phyloP scores from a whole-genome alignment of 1,284 basidiomycete species.

The Cryptococcus sp. region DNA sequence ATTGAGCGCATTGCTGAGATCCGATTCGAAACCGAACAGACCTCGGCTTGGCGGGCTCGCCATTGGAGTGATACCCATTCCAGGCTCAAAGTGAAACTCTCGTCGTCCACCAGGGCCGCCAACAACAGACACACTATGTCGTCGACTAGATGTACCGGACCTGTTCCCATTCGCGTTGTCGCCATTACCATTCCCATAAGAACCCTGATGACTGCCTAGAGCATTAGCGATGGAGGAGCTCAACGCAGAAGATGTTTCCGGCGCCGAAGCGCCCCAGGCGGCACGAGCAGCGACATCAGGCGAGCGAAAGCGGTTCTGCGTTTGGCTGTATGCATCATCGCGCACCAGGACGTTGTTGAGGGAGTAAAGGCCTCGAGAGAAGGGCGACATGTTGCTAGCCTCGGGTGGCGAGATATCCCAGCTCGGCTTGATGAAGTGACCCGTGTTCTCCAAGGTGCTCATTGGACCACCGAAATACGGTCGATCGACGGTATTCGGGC shows the following conservation, averaged over 20 bases:
- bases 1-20: conserved; percentile 64
- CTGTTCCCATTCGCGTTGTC: conserved; percentile 16
- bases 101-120: conserved; percentile 44
- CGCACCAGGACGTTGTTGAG: conserved; percentile 7
- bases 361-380: conserved; percentile 30
- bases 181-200: conserved; percentile 25
- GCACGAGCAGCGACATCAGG: conserved; percentile 19
- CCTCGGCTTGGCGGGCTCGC: conserved; percentile 30
- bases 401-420: conserved; percentile 36
- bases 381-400: conserved; percentile 47
- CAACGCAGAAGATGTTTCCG: conserved; percentile 31
- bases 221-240: conserved; percentile 37
- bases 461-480: conserved; percentile 33
- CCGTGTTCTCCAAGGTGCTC: conserved; percentile 33
- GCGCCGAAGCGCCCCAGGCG: conserved; percentile 24
- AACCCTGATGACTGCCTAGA: conserved; percentile 31
- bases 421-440: conserved; percentile 20
- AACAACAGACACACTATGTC: conserved; percentile 83
- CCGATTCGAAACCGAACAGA: conserved; percentile 68
- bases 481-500: conserved; percentile 34
- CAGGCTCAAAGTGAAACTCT: conserved; percentile 55
- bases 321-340: conserved; percentile 11
- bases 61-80: conserved; percentile 60
- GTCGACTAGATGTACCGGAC: conserved; percentile 72
- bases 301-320: conserved; percentile 26